A percentile compares a stretch with the other conserved stretches of the same genome.
phyloP scores from a whole-genome alignment of 495 filamentous ascomycete species.

The Aspergillus sclerotioniger region DNA sequence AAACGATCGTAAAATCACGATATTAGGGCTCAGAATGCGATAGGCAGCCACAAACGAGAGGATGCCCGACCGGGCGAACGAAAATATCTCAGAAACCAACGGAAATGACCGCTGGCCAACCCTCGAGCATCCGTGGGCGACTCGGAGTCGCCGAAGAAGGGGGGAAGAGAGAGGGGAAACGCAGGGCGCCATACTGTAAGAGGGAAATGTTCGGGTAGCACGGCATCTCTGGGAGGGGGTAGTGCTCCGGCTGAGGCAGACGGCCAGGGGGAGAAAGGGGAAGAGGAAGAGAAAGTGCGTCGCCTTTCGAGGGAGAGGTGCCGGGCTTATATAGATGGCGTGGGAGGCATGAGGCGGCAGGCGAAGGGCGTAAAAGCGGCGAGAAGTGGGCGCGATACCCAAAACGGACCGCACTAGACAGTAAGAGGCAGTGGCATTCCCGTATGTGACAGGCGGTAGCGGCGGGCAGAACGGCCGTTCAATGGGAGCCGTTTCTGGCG shows the following conservation, averaged over 20 bases:
- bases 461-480: slow-evolving; percentile 12
- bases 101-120: slow-evolving; percentile 1
- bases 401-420: slow-evolving; percentile 7
- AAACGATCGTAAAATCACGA: neutral
- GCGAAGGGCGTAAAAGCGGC: slow-evolving; percentile 10
- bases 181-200: slow-evolving; percentile 12
- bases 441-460: slow-evolving; percentile 10
- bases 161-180: slow-evolving; percentile 2
- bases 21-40: too few species aligned
- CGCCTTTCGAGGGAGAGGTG: slow-evolving; percentile 12
- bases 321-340: slow-evolving; percentile 16
- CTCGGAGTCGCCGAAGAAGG: slow-evolving; percentile 13
- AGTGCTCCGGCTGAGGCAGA: slow-evolving; percentile 9
- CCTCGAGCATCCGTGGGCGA: slow-evolving; percentile 10
- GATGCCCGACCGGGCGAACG: slow-evolving; percentile 1
- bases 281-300: slow-evolving; percentile 16
- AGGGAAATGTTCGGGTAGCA: slow-evolving; percentile 11
- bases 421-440: slow-evolving; percentile 5
- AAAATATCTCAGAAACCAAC: slow-evolving; percentile 2
- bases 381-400: slow-evolving; percentile 8
- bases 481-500: slow-evolving; percentile 16
- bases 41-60: neutral
- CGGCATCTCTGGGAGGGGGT: slow-evolving; percentile 12
- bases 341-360: slow-evolving; percentile 9
- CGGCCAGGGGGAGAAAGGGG: slow-evolving; percentile 5